Evolutionary conservation across 2,329 filamentous ascomycete genomes (phyloP), one percentile per base, ranked within the genome.

Genomic region (Pleoardoris graminearum): DNA sequence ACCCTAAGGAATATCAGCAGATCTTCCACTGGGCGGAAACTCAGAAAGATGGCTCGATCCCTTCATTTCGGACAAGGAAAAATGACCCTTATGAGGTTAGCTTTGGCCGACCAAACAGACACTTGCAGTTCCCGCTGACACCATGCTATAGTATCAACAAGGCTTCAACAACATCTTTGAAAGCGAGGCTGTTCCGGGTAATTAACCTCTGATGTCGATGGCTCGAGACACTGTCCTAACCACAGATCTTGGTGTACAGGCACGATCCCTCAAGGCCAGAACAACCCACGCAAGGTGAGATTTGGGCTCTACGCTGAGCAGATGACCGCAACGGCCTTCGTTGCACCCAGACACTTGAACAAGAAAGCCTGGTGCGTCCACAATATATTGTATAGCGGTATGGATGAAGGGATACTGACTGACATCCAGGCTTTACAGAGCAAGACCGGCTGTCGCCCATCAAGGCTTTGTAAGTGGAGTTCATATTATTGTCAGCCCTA

Each of bases 11-110:
- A 44, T 73, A 72, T 45, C 70, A 73, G 52, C 62, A 69, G 16
- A 72, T 71, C 42, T 73, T 73, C 57, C 71, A 73, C 62, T 85
- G 82, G 82, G 82, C 81, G 0, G 81, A 83, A 62, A 84, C 82
- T n/a, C 82, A 85, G 58, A 77, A 83, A 61, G 76, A 84, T 63
- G 82, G 78, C 0, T 62, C 73, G 0, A 77, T 84, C 22, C 82
- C 81, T 10, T 82, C 81, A 0, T 85, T 84, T 58, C 75, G 71
- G 3, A 77, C 74, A 54, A 77, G 76, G 67, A 81, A 70, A 69
- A 84, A 82, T 57, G 80, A 82, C 62, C 80, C 79, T 30, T 82
- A 82, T 64, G 68, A 79, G 67, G 77, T 78, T 68, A 59, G 61
- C 62, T 54, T 16, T 39, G 61, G 43, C 4, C 17, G 11, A 14